Evolutionary conservation across 148 eudicot species (phyloP).

Genomic region (Drosera capensis): DNA sequence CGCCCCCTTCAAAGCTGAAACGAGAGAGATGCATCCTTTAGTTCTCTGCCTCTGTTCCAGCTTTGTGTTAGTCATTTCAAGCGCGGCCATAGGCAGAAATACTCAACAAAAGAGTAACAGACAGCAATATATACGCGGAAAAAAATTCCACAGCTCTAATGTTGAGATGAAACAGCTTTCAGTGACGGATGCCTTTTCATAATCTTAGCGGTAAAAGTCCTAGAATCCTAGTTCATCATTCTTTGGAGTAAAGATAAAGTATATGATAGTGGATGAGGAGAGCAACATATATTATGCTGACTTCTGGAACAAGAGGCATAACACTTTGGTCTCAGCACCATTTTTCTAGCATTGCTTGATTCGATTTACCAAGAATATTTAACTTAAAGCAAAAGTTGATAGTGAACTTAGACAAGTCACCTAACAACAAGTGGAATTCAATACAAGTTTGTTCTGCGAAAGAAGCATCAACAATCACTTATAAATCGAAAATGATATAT

Average conservation of each 20-base stretch:
- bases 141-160: neutral
- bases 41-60: constrained; percentile 27
- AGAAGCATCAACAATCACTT: no score
- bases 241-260: neutral
- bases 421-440: neutral
- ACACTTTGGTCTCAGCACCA: no score
- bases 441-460: no score
- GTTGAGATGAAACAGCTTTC: neutral
- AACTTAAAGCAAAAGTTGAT: neutral
- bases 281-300: neutral
- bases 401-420: neutral
- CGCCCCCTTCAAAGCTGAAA: no score
- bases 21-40: no score
- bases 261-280: neutral
- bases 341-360: neutral
- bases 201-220: neutral
- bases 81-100: neutral
- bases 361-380: neutral
- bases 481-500: neutral
- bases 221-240: neutral
- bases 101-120: neutral
- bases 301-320: neutral
- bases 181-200: neutral
- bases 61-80: constrained; percentile 1
- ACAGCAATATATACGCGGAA: neutral